These are phyloP conservation scores for Parietichytrium sp. DNA, from an alignment of 108 stramenopile genomes.

Conservation along the genomic window DNA sequence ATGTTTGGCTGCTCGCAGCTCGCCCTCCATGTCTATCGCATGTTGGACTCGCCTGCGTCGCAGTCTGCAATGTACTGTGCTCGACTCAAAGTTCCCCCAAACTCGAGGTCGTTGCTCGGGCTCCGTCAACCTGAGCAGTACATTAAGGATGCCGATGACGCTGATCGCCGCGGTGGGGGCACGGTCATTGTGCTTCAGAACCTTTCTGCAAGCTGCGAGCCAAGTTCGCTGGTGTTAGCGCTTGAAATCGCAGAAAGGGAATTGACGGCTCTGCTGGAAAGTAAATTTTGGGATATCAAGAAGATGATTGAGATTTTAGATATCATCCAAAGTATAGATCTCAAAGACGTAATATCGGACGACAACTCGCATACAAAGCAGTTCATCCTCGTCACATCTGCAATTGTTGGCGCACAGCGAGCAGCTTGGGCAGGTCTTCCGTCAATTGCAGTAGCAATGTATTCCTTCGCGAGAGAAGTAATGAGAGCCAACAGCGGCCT, in stretches of 20 bases:
- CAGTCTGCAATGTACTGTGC: not conserved
- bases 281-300: not conserved
- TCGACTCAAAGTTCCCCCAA: not conserved
- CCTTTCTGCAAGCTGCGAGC: not conserved
- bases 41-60: not conserved
- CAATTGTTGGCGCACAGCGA: not conserved
- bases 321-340: not conserved
- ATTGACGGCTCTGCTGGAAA: not conserved
- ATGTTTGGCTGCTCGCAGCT: not conserved
- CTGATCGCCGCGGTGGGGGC: not conserved
- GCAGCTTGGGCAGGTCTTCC: no score
- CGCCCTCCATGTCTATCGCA: conserved; percentile 11
- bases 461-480: no score
- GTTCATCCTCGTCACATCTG: not conserved
- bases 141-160: not conserved
- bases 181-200: not conserved
- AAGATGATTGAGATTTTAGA: not conserved
- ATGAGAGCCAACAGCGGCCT: no score
- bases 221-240: not conserved
- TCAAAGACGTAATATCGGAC: not conserved
- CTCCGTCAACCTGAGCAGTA: conserved; percentile 11
- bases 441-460: no score
- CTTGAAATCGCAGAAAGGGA: not conserved
- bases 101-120: not conserved
- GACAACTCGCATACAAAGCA: not conserved